A percentile compares a stretch with the other conserved stretches of the same genome.
These are phyloP conservation scores for Claviceps maximensis DNA, from an alignment of 2,329 filamentous ascomycete genomes.

Conservation along the genomic window DNA sequence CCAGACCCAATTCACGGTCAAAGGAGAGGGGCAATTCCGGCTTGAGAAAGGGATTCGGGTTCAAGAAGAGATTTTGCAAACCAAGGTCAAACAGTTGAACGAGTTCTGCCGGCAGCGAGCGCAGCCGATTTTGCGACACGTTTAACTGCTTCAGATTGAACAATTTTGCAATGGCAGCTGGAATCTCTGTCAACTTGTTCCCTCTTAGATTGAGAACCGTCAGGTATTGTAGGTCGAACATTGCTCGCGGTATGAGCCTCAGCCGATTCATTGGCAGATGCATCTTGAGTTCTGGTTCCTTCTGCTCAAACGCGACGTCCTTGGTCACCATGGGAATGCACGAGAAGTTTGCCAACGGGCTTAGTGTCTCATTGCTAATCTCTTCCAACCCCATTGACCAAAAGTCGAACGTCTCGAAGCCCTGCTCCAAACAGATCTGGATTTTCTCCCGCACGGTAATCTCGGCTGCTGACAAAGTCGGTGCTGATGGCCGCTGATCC, in stretches of 20 bases:
- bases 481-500: slow-evolving; percentile 15
- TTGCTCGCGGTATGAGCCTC: slow-evolving; percentile 38
- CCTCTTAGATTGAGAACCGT: slow-evolving; percentile 53
- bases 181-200: slow-evolving; percentile 48
- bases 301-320: slow-evolving; percentile 45
- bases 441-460: slow-evolving; percentile 32
- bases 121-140: slow-evolving; percentile 49
- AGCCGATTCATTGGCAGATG: slow-evolving; percentile 49
- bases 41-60: slow-evolving; percentile 50
- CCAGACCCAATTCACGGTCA: background rate
- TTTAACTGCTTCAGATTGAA: slow-evolving; percentile 49
- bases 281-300: slow-evolving; percentile 46
- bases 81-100: slow-evolving; percentile 39
- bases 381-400: slow-evolving; percentile 40
- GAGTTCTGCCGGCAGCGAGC: slow-evolving; percentile 49
- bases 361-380: slow-evolving; percentile 43
- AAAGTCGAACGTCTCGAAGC: slow-evolving; percentile 47
- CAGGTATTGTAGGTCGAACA: slow-evolving; percentile 49
- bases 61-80: slow-evolving; percentile 39
- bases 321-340: slow-evolving; percentile 40
- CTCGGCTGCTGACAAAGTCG: slow-evolving; percentile 27
- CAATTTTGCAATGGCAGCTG: slow-evolving; percentile 44
- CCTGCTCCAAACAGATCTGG: slow-evolving; percentile 40
- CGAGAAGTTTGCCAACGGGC: slow-evolving; percentile 40
- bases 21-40: slow-evolving; percentile 14